Conservation (phyloP, 23 red algal genomes). For the Gracilaria gracilis region DNA sequence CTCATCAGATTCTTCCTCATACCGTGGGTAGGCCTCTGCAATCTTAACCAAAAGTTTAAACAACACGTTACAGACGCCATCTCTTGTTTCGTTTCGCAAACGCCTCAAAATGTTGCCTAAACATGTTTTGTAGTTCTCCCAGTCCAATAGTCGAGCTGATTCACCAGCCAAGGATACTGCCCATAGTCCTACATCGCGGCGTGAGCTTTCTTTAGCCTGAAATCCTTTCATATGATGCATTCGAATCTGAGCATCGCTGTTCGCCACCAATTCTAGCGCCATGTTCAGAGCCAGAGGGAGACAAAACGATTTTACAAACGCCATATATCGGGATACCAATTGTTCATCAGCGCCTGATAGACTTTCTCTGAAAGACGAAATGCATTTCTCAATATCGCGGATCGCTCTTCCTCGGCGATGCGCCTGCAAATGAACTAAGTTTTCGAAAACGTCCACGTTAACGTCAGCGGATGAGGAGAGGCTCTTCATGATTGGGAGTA, state of each 20-base stretch:
- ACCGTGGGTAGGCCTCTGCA: conserved; percentile 30
- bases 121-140: conserved; percentile 45
- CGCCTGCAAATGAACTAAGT: conserved; percentile 74
- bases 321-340: neutral
- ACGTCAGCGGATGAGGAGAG: conserved; percentile 34
- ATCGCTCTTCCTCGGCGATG: conserved; percentile 72
- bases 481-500: conserved; percentile 24
- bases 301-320: conserved; percentile 43
- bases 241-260: neutral
- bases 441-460: conserved; percentile 77
- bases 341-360: neutral
- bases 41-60: conserved; percentile 63
- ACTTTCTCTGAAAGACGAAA: conserved; percentile 1
- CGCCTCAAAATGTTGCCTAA: conserved; percentile 6
- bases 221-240: neutral
- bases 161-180: conserved; percentile 34
- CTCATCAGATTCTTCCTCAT: conserved; percentile 7
- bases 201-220: conserved; percentile 41
- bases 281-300: conserved; percentile 49
- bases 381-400: conserved; percentile 35
- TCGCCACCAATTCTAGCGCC: conserved; percentile 28
- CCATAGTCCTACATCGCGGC: conserved; percentile 51
- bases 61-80: neutral
- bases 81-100: conserved; percentile 5
- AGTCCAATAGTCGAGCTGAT: conserved; percentile 17